Percentiles rank a stretch among this genome's conserved stretches.
These are phyloP conservation scores for Jimgerdemannia lactiflua DNA, from an alignment of 192 early-diverging fungal species.

Conservation along the genomic window DNA sequence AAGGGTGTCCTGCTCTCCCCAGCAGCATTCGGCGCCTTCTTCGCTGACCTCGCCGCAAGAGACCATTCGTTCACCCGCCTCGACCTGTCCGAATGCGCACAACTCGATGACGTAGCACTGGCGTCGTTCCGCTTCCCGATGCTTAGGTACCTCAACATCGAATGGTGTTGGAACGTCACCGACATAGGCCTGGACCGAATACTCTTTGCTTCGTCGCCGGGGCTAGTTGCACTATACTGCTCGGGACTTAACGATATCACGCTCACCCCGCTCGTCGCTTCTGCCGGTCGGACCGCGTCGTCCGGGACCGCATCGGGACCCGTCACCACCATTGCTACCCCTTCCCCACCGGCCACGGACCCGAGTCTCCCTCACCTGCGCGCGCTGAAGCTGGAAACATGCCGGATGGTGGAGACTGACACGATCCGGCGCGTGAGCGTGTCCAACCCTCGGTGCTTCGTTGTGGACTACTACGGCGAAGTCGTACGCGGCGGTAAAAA, in stretches of 20 bases:
- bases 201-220: background rate
- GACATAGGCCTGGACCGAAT: background rate
- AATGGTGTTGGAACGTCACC: background rate
- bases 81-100: background rate
- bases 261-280: background rate
- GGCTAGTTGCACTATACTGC: background rate
- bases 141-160: background rate
- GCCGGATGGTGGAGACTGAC: background rate
- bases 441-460: background rate
- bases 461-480: background rate
- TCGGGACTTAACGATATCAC: background rate
- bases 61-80: background rate
- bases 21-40: background rate
- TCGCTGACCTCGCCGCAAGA: background rate
- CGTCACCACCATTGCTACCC: no score
- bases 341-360: no score
- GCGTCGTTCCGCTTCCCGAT: background rate
- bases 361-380: background rate
- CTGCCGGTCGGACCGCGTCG: background rate
- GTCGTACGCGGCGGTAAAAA: background rate
- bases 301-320: no score
- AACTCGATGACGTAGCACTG: background rate
- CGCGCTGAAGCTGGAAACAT: background rate
- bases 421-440: background rate
- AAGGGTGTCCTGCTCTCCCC: background rate